phyloP scores from a whole-genome alignment of 352 stramenopile species.

The Globisporangium barbulae region DNA sequence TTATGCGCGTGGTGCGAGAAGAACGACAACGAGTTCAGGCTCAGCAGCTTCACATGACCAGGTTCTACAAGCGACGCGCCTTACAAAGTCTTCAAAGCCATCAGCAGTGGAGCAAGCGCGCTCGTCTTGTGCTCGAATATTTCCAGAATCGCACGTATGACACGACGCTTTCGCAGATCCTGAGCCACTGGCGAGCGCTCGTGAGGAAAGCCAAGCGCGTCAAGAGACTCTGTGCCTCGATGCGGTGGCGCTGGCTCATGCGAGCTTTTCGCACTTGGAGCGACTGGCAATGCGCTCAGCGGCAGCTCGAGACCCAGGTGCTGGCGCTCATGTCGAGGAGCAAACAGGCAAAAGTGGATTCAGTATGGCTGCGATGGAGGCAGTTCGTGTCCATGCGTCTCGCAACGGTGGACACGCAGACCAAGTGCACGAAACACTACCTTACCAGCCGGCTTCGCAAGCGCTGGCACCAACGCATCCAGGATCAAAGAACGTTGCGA shows the following conservation, averaged over 20 bases:
- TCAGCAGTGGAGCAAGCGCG: constrained; percentile 23
- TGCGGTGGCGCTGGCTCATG: background rate
- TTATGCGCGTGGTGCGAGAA: constrained; percentile 15
- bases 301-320: background rate
- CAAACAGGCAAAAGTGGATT: background rate
- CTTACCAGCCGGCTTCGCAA: constrained; percentile 19
- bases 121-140: constrained; percentile 35
- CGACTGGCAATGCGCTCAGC: constrained; percentile 2
- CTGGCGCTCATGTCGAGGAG: background rate
- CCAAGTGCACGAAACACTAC: constrained; percentile 17
- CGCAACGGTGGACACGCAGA: constrained; percentile 11
- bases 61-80: constrained; percentile 17
- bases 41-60: background rate
- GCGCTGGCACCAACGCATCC: constrained; percentile 20
- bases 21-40: background rate
- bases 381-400: constrained; percentile 13
- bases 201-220: constrained; percentile 9
- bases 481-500: constrained; percentile 9
- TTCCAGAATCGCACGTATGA: constrained; percentile 33
- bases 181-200: constrained; percentile 14
- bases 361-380: constrained; percentile 19
- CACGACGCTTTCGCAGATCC: constrained; percentile 20
- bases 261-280: background rate
- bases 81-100: constrained; percentile 8
- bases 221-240: background rate